Base-by-base conservation (phyloP, 1,139 yeast species). In the Suhomyces coccinellae region DNA sequence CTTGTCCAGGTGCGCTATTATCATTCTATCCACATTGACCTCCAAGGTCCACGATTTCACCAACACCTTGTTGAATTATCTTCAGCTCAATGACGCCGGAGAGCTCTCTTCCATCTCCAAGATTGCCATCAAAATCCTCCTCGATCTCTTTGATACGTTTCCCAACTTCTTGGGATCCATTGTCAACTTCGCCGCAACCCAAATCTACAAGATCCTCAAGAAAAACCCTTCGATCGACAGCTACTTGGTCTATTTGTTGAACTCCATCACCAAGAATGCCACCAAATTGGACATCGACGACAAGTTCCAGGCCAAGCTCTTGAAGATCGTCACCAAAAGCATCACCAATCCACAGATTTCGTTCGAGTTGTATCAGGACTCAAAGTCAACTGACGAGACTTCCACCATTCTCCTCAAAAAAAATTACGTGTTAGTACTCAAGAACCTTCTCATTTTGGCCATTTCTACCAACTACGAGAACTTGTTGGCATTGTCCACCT, bases 241-340 rank as follows among this genome's bases (percentile, higher is more conserved):
- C 41, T 59, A 62, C 29, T 55, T 73, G 52, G 58, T 71, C 4
- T 71, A 58, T 49, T 58, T 74, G 36, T 58, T 73, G 33, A 61
- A 65, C 42, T 56, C 66, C 3, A 58, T 73, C 17, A 59, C 72
- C 11, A 69, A 67, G 43, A 67, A 67, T 47, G 71, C 78, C 16
- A 62, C 72, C 15, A 67, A 65, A 47, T 51, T 62, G 11, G 79
- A 73, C 49, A 55, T 73, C 11, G 77, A 74, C 51, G 77, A 72
- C 9, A 74, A 73, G 48, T 53, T 67, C 12, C 73, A 65, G 46
- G 62, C 65, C 2, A 74, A 73, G 46, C 56, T 73, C 46, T 46
- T 66, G 48, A 73, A 73, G 44, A 50, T 73, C 12, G 55, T 62
- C 7, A 55, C 60, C 33, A 73, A 72, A 46, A 59, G 58, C 31